phyloP scores from a whole-genome alignment of 1,284 basidiomycete genomes.

The Puccinia hordei region DNA sequence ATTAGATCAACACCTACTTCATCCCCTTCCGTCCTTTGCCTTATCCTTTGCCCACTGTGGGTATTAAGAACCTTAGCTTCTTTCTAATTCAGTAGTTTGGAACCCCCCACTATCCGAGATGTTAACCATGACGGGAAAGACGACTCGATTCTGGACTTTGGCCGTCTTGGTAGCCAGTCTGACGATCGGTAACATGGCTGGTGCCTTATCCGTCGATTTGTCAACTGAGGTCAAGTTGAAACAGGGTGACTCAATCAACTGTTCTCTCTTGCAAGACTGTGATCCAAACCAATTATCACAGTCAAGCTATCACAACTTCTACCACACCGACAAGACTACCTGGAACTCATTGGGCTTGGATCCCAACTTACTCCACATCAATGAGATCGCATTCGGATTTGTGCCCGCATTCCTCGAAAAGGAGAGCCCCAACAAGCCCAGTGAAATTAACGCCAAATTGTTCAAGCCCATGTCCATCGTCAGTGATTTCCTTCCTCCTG shows the following conservation, averaged over 20 bases:
- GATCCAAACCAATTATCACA: not conserved
- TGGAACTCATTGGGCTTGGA: constrained; percentile 21
- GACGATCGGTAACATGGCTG: not conserved
- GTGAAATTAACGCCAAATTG: constrained; percentile 16
- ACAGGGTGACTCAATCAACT: not conserved
- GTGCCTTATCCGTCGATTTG: not conserved
- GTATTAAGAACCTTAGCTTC: too few relatives aligned
- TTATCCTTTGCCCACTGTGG: too few relatives aligned
- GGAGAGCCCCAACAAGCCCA: constrained; percentile 14
- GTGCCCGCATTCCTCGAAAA: constrained; percentile 30
- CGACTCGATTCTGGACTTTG: not conserved
- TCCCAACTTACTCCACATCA: constrained; percentile 18
- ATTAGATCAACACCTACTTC: too few relatives aligned
- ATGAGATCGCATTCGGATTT: constrained; percentile 37
- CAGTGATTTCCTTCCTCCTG: not conserved
- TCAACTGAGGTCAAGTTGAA: not conserved
- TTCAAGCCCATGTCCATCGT: constrained; percentile 45
- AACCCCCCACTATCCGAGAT: not conserved
- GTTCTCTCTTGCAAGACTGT: not conserved
- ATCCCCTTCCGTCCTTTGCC: too few relatives aligned
- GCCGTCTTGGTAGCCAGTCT: not conserved
- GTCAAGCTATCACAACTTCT: constrained; percentile 1
- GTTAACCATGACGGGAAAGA: not conserved
- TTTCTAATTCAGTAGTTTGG: too few relatives aligned
- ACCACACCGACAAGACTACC: not conserved